Evolutionary conservation across 116 monocot genomes (phyloP).

Genomic region (Thalassia testudinum): DNA sequence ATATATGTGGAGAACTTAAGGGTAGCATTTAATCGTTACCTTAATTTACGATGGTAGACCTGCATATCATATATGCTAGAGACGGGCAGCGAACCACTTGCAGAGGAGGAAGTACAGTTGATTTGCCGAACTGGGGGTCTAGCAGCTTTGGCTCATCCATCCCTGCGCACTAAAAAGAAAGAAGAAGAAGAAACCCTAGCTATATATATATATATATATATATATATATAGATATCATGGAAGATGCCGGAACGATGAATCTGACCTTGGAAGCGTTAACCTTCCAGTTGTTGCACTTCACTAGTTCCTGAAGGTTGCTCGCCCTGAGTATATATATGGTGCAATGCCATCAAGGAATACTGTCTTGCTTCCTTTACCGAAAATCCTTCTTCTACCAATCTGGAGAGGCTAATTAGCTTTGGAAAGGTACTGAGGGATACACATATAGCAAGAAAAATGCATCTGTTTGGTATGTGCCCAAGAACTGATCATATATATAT

Average conservation of each 20-base stretch:
- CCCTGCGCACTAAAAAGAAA: constrained; percentile 89
- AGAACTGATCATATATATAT: no score
- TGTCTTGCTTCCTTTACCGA: constrained; percentile 31
- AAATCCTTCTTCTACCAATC: constrained; percentile 31
- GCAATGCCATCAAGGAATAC: constrained; percentile 43
- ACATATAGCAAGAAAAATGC: no score
- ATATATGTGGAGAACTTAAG: constrained; percentile 65
- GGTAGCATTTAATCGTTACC: constrained; percentile 73
- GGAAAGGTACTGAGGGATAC: constrained; percentile 7
- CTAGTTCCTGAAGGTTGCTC: constrained; percentile 52
- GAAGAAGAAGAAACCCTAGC: no score
- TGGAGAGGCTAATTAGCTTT: constrained; percentile 49
- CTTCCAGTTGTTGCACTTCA: constrained; percentile 40
- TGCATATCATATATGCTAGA: constrained; percentile 47
- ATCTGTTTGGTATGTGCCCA: no score
- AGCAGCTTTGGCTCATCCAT: constrained; percentile 57
- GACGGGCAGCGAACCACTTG: constrained; percentile 51
- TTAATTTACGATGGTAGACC: constrained; percentile 89
- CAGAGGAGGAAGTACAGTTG: constrained; percentile 59
- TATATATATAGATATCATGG: constrained; percentile 94
- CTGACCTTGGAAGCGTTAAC: constrained; percentile 58
- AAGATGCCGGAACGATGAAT: constrained; percentile 53
- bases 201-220: no score
- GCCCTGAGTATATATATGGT: constrained; percentile 84
- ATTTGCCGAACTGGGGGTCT: constrained; percentile 71